phyloP scores from a whole-genome alignment of 176 grass and related monocot species.

The Oryza officinalis region DNA sequence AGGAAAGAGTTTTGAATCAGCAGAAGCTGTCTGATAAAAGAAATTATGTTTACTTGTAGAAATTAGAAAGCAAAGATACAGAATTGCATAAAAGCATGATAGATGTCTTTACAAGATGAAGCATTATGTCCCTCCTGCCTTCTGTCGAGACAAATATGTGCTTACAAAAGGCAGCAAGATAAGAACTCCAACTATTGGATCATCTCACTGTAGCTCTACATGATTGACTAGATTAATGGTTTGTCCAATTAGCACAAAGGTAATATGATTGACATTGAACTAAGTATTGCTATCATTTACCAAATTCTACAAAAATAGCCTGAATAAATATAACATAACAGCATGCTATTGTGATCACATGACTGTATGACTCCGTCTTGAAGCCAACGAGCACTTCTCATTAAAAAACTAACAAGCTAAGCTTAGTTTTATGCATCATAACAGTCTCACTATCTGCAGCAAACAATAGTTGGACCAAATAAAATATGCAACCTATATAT shows the following conservation, averaged over 20 bases:
- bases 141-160: conserved; percentile 15
- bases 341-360: background rate
- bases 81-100: conserved; percentile 10
- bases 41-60: conserved; percentile 26
- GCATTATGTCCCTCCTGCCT: background rate
- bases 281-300: conserved; percentile 22
- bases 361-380: conserved; percentile 11
- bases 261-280: conserved; percentile 14
- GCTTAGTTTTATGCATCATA: background rate
- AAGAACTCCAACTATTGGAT: background rate
- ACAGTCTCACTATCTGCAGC: background rate
- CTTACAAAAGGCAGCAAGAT: conserved; percentile 14
- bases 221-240: conserved; percentile 4
- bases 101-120: background rate
- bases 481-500: background rate
- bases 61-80: conserved; percentile 6
- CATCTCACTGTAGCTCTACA: background rate
- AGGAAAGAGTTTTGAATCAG: background rate
- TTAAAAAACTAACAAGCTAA: background rate
- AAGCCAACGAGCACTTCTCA: background rate
- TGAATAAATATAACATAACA: conserved; percentile 25
- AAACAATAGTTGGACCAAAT: conserved; percentile 9
- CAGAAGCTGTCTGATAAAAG: background rate
- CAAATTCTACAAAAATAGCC: background rate
- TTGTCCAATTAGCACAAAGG: conserved; percentile 17